Percentiles rank a stretch among this genome's conserved stretches.
Evolutionary conservation across 805 yeast genomes (phyloP).

Genomic region (Lipomyces anomalus): DNA sequence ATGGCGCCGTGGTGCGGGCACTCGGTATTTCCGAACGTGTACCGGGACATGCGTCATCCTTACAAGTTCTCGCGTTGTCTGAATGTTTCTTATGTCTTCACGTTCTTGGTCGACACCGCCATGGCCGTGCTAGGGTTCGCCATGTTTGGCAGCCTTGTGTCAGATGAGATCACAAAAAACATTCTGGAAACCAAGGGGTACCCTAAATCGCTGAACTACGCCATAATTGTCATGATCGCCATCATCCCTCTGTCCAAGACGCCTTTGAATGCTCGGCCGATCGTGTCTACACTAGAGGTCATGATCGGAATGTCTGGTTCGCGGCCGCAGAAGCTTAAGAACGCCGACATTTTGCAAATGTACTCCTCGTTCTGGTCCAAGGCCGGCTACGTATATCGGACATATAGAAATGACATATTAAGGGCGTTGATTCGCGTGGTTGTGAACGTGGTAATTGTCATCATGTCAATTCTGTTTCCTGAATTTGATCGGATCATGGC

Average conservation of each 20-base stretch:
- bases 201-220: constrained; percentile 50
- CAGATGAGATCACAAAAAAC: constrained; percentile 54
- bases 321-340: too few species aligned
- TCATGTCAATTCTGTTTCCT: constrained; percentile 60
- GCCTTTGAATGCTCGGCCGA: constrained; percentile 78
- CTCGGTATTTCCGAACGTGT: constrained; percentile 73
- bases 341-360: too few species aligned
- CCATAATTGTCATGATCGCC: constrained; percentile 64
- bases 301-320: constrained; percentile 40
- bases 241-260: constrained; percentile 77
- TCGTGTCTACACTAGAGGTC: constrained; percentile 62
- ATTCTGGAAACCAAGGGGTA: constrained; percentile 61
- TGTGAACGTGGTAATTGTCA: constrained; percentile 55
- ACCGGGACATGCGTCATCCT: constrained; percentile 71
- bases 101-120: constrained; percentile 52
- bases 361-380: too few species aligned
- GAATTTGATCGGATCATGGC: constrained; percentile 79
- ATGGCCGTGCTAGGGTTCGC: constrained; percentile 65
- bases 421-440: constrained; percentile 35
- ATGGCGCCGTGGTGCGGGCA: constrained; percentile 78
- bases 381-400: too few species aligned
- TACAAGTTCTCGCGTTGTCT: constrained; percentile 49
- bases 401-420: too few species aligned
- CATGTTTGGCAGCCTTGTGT: constrained; percentile 62
- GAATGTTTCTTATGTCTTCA: constrained; percentile 50